These are phyloP conservation scores for Syzygium grande DNA, from an alignment of 345 rosid species.

Conservation along the genomic window DNA sequence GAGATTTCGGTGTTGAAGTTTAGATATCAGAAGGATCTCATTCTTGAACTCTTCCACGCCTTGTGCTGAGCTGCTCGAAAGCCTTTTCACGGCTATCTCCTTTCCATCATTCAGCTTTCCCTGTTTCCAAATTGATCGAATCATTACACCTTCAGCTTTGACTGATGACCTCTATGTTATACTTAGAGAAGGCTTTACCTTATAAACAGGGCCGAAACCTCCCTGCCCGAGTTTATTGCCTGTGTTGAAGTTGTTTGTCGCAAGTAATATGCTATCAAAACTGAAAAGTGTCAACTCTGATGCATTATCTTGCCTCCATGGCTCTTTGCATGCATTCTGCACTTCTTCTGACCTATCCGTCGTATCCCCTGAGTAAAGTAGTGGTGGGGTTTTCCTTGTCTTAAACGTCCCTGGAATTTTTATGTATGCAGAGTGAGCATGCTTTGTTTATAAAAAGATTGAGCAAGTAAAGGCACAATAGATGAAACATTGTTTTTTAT, in stretches of 20 bases:
- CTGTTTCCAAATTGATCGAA: constrained; percentile 10
- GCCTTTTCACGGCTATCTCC: constrained; percentile 55
- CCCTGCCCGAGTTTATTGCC: constrained; percentile 5
- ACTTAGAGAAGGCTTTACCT: not conserved
- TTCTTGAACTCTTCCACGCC: constrained; percentile 52
- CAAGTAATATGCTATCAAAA: not conserved
- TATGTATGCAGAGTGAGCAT: not conserved
- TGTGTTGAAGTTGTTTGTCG: not conserved
- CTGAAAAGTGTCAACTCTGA: not conserved
- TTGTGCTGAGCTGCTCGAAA: constrained; percentile 46
- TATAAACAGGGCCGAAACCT: constrained; percentile 5
- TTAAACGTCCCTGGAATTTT: not conserved
- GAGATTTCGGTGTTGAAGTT: constrained; percentile 61
- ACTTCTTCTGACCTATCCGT: not conserved
- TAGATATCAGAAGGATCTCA: constrained; percentile 47
- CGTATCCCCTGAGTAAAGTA: not conserved
- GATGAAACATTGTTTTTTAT: too few relatives aligned
- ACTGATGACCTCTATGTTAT: not conserved
- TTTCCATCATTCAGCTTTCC: constrained; percentile 34
- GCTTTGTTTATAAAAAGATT: not conserved
- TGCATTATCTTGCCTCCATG: not conserved
- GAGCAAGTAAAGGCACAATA: not conserved
- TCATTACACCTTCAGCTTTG: not conserved
- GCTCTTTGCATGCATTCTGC: not conserved
- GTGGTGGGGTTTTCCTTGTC: not conserved